These are phyloP conservation scores for Yarrowia sp. DNA, from an alignment of 805 yeast species.

Conservation along the genomic window DNA sequence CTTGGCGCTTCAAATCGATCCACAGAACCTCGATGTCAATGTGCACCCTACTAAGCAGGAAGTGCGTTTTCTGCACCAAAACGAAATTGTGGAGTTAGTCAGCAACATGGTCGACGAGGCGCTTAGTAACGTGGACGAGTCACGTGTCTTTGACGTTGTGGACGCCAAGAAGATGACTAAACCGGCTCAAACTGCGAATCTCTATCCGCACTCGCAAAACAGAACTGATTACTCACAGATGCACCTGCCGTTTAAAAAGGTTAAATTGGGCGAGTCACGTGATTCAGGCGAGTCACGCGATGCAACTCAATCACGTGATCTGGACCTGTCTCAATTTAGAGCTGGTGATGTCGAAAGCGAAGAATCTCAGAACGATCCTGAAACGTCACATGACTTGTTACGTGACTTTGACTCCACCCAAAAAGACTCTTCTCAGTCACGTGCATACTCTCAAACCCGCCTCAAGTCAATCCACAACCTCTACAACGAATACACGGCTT, in stretches of 20 bases:
- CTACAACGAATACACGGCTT: constrained; percentile 48
- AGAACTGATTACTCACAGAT: neutral
- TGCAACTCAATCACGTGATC: neutral
- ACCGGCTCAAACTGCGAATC: neutral
- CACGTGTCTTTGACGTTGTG: constrained; percentile 46
- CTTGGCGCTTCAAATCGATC: constrained; percentile 61
- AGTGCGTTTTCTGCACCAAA: constrained; percentile 81
- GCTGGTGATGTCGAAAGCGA: neutral
- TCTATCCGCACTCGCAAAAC: neutral
- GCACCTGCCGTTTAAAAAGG: constrained; percentile 31
- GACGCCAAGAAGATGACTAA: constrained; percentile 71
- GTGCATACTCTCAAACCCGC: neutral
- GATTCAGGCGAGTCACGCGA: neutral
- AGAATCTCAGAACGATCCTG: neutral
- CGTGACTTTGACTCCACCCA: neutral
- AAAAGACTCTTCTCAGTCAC: neutral
- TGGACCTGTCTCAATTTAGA: neutral
- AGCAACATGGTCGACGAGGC: constrained; percentile 45
- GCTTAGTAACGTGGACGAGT: neutral
- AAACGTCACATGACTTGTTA: neutral
- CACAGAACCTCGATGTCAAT: constrained; percentile 81
- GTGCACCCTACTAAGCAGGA: constrained; percentile 95
- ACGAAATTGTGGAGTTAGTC: constrained; percentile 71
- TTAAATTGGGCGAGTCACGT: constrained; percentile 50
- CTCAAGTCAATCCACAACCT: constrained; percentile 49